A percentile compares a stretch with the other conserved stretches of the same genome.
Evolutionary conservation across 768 basidiomycete genomes (phyloP).

Genomic region (Leucocoprinus birnbaumii): DNA sequence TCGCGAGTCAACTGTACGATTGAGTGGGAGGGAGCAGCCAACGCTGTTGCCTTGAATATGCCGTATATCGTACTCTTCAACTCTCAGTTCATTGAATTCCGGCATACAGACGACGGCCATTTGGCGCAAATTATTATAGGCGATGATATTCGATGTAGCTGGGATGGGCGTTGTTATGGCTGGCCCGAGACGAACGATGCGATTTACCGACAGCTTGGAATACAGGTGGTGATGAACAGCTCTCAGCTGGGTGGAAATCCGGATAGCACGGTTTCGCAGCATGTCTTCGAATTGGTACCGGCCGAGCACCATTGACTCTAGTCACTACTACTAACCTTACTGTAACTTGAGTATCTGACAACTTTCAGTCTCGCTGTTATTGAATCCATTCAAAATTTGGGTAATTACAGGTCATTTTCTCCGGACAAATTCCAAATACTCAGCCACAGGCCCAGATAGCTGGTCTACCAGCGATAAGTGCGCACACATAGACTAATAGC

Average conservation of each 20-base stretch:
- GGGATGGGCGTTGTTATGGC: conserved; percentile 72
- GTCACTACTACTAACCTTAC: too few relatives aligned
- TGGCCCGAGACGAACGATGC: conserved; percentile 50
- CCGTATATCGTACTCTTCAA: conserved; percentile 92
- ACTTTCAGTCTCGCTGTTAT: too few relatives aligned
- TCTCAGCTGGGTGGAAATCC: conserved; percentile 34
- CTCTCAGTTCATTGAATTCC: conserved; percentile 87
- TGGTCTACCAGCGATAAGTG: too few relatives aligned
- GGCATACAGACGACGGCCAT: conserved; percentile 79
- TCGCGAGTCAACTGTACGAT: conserved; percentile 72
- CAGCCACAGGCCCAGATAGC: too few relatives aligned
- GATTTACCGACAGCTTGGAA: conserved; percentile 72
- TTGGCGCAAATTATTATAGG: conserved; percentile 86
- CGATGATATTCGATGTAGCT: conserved; percentile 81
- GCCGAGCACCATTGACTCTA: too few relatives aligned
- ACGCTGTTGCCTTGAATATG: conserved; percentile 86
- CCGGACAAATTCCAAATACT: too few relatives aligned
- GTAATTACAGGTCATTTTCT: too few relatives aligned
- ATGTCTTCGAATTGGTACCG: conserved; percentile 77
- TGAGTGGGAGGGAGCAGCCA: conserved; percentile 94
- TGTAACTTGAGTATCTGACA: too few relatives aligned
- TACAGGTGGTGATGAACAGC: conserved; percentile 84
- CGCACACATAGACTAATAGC: too few relatives aligned
- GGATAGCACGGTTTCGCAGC: conserved; percentile 55
- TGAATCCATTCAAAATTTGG: too few relatives aligned